A percentile compares a stretch with the other conserved stretches of the same genome.
Evolutionary conservation across 1,284 basidiomycete species (phyloP).

Genomic region (Vanrija humicola): DNA sequence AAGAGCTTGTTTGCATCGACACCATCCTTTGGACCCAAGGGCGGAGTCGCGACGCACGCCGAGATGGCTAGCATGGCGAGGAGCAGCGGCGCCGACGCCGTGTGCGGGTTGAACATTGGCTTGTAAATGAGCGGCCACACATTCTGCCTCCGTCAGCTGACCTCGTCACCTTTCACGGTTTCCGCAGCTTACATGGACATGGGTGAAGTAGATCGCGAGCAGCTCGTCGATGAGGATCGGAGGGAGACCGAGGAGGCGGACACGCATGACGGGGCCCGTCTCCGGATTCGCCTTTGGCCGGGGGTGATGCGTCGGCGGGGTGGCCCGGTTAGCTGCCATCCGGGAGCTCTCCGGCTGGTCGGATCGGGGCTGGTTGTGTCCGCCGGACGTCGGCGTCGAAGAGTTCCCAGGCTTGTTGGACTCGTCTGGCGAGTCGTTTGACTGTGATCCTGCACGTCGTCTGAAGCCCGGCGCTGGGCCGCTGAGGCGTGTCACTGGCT

Average conservation of each 20-base stretch:
- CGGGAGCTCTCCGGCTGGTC: no score
- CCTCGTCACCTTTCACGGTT: slow-evolving; percentile 6
- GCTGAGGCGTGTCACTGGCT: neutral
- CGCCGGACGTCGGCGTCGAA: no score
- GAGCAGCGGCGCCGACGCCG: slow-evolving; percentile 30
- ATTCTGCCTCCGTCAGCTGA: slow-evolving; percentile 22
- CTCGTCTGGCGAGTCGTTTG: slow-evolving; percentile 1
- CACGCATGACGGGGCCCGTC: neutral
- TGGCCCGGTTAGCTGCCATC: no score
- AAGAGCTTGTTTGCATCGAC: slow-evolving; percentile 62
- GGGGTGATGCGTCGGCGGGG: no score
- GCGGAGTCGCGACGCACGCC: slow-evolving; percentile 29
- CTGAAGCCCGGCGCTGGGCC: slow-evolving; percentile 15
- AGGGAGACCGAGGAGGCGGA: slow-evolving; percentile 23
- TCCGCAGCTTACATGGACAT: slow-evolving; percentile 34
- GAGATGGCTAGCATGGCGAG: slow-evolving; percentile 42
- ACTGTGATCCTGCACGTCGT: neutral
- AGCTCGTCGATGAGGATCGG: slow-evolving; percentile 31
- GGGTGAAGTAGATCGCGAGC: slow-evolving; percentile 40
- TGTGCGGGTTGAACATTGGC: slow-evolving; percentile 38
- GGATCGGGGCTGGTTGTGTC: no score
- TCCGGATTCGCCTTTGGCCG: no score
- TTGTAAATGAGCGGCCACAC: slow-evolving; percentile 49
- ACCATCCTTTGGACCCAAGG: slow-evolving; percentile 57
- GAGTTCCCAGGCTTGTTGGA: no score